Percentiles rank a stretch among this genome's conserved stretches.
Conservation (phyloP, 225 moss, liverwort and hornwort genomes). For the Pseudoscleropodium purum region DNA sequence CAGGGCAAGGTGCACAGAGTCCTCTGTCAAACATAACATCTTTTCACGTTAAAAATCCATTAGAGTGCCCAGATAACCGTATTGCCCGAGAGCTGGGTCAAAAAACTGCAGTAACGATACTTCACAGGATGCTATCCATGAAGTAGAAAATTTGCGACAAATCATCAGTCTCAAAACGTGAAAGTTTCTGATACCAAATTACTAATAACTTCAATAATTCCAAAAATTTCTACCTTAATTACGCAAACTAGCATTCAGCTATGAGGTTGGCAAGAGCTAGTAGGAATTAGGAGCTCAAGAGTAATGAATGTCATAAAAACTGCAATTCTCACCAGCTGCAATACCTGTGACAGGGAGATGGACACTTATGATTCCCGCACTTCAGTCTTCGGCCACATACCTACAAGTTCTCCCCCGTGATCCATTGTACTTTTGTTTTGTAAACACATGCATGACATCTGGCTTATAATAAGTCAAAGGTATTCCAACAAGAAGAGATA, state of each 20-base stretch:
- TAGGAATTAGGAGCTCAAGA: neutral
- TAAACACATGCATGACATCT: neutral
- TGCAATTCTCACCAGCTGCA: slow-evolving; percentile 65
- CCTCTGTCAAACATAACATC: slow-evolving; percentile 53
- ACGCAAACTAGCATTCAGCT: neutral
- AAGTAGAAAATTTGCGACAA: neutral
- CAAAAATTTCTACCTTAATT: neutral
- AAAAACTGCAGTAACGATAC: neutral
- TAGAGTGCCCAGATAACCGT: neutral
- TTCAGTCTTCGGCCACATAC: slow-evolving; percentile 74
- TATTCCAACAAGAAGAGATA: neutral
- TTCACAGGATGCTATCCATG: neutral
- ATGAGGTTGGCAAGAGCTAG: neutral
- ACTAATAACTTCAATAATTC: neutral
- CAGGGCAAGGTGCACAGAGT: slow-evolving; percentile 83
- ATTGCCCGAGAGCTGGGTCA: neutral
- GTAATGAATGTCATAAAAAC: neutral
- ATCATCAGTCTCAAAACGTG: neutral
- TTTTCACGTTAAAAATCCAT: neutral
- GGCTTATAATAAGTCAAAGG: neutral
- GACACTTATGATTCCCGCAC: slow-evolving; percentile 94
- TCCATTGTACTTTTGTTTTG: neutral
- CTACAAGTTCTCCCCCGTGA: slow-evolving; percentile 26
- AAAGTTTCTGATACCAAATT: neutral
- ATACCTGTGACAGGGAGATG: slow-evolving; percentile 99